Percentiles rank a stretch among this genome's conserved stretches.
Conservation (phyloP, 2,329 filamentous ascomycete species). For the Penicillium sp. region DNA sequence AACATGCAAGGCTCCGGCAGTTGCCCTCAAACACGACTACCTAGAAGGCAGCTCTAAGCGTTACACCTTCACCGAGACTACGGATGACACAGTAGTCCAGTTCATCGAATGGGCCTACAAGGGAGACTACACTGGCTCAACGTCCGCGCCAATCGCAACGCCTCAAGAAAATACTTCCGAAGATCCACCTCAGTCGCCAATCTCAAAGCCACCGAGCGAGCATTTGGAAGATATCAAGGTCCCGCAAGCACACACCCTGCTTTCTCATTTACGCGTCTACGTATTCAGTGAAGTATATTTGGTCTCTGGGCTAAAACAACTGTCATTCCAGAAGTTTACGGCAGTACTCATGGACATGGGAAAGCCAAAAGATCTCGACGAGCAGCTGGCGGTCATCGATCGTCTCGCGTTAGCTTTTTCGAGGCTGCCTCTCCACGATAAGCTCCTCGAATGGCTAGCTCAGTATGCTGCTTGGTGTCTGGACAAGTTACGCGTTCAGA, state of each 20-base stretch:
- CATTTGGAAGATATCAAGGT: constrained; percentile 1
- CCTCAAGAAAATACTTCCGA: no score
- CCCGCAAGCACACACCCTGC: constrained; percentile 4
- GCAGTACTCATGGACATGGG: constrained; percentile 3
- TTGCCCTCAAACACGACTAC: neutral
- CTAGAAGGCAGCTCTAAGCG: neutral
- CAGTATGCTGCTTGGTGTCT: no score
- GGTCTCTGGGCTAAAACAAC: constrained; percentile 2
- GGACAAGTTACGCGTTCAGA: no score
- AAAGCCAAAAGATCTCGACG: constrained; percentile 4
- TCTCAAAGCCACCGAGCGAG: neutral
- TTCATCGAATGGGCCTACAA: constrained; percentile 13
- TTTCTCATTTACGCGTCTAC: constrained; percentile 6
- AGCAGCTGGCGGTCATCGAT: constrained; percentile 7
- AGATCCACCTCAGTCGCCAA: neutral
- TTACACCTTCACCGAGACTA: constrained; percentile 3
- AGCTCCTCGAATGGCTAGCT: constrained; percentile 3
- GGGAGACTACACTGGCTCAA: constrained; percentile 5
- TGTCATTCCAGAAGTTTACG: constrained; percentile 8
- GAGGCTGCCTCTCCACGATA: constrained; percentile 2
- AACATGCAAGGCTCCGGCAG: constrained; percentile 3
- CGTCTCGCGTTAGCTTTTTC: constrained; percentile 4
- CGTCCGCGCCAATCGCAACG: neutral
- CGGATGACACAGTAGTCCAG: constrained; percentile 5
- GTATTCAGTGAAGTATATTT: constrained; percentile 12